These are phyloP conservation scores for Pharus latifolius DNA, from an alignment of 176 grass and related monocot species.

Conservation along the genomic window DNA sequence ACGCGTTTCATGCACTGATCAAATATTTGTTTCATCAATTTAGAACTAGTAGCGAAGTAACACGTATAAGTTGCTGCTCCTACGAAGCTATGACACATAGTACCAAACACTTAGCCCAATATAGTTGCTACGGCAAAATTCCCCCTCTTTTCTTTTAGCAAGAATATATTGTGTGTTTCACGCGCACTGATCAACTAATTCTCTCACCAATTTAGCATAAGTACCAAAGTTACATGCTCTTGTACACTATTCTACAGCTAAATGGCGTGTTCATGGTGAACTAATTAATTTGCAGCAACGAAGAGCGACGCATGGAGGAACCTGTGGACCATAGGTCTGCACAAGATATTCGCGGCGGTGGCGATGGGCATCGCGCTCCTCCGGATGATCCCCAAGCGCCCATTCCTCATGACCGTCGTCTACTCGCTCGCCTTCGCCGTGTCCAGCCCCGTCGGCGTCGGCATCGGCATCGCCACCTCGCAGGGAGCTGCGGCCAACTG, in stretches of 20 bases:
- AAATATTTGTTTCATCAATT: background rate
- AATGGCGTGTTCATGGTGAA: background rate
- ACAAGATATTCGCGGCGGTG: conserved; percentile 65
- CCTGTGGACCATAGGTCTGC: conserved; percentile 70
- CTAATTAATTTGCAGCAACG: conserved; percentile 10
- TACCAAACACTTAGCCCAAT: too few relatives aligned
- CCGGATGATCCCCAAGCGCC: conserved; percentile 38
- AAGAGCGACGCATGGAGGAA: conserved; percentile 58
- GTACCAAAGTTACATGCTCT: too few relatives aligned
- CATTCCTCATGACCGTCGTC: conserved; percentile 34
- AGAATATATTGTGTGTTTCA: too few relatives aligned
- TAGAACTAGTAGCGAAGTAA: too few relatives aligned
- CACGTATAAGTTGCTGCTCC: too few relatives aligned
- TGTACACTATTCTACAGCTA: too few relatives aligned
- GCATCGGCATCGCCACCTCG: conserved; percentile 45
- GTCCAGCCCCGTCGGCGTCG: conserved; percentile 51
- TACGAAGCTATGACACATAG: too few relatives aligned
- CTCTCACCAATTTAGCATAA: too few relatives aligned
- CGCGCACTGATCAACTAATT: too few relatives aligned
- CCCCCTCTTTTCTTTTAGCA: too few relatives aligned
- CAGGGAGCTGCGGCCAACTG: conserved; percentile 39
- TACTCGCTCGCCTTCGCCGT: conserved; percentile 57
- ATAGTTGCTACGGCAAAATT: too few relatives aligned
- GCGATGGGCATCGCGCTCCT: conserved; percentile 78
- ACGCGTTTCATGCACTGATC: too few relatives aligned